phyloP scores from a whole-genome alignment of 1,139 yeast genomes.

The Yamadazyma blattariae region DNA sequence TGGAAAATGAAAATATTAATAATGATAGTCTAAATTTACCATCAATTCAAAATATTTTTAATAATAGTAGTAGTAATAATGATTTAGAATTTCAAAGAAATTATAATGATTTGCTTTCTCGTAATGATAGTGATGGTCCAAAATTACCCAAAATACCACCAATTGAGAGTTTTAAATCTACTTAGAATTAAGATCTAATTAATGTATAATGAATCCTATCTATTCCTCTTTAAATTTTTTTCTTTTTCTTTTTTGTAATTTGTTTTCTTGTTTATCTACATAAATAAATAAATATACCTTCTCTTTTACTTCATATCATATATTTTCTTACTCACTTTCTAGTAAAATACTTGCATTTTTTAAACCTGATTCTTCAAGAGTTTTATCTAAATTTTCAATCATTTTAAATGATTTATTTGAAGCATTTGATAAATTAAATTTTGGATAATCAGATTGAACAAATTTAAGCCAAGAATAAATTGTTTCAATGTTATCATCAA shows the following conservation, averaged over 20 bases:
- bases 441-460: slow-evolving; percentile 50
- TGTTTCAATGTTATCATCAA: slow-evolving; percentile 49
- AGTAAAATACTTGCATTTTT: slow-evolving; percentile 78
- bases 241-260: too few species aligned
- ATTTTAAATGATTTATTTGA: slow-evolving; percentile 68
- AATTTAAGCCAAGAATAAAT: slow-evolving; percentile 49
- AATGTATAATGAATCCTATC: neutral
- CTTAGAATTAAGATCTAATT: neutral
- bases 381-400: slow-evolving; percentile 52
- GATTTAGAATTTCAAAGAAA: slow-evolving; percentile 7
- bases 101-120: slow-evolving; percentile 3
- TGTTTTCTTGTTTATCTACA: too few species aligned
- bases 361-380: slow-evolving; percentile 74
- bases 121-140: neutral
- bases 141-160: slow-evolving; percentile 6
- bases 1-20: too few species aligned
- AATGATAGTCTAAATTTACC: too few species aligned
- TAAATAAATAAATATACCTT: too few species aligned
- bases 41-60: too few species aligned
- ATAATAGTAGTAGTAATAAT: neutral
- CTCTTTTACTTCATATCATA: too few species aligned
- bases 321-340: slow-evolving; percentile 48
- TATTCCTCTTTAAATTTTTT: too few species aligned
- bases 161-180: slow-evolving; percentile 2
- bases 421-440: slow-evolving; percentile 52